These are phyloP conservation scores for Diaporthe vaccinii DNA, from an alignment of 2,329 filamentous ascomycete genomes.

Conservation along the genomic window DNA sequence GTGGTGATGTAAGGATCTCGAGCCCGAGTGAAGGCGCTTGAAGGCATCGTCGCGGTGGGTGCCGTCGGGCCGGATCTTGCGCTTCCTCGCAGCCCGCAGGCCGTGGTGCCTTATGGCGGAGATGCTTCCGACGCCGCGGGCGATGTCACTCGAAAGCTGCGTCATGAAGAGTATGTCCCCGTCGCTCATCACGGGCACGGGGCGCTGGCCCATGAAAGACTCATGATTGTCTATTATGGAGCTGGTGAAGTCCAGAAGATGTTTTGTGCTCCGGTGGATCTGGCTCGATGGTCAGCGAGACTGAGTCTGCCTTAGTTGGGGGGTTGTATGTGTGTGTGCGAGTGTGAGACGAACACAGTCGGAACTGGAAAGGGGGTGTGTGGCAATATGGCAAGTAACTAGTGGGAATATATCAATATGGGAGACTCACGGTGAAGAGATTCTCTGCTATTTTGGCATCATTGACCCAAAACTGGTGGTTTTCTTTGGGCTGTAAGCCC, in stretches of 20 bases:
- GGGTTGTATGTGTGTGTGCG: background rate
- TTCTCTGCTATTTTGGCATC: conserved; percentile 42
- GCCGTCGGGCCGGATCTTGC: conserved; percentile 29
- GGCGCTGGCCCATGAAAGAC: conserved; percentile 25
- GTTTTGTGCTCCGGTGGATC: conserved; percentile 42
- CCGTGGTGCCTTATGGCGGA: conserved; percentile 39
- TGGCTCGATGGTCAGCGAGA: conserved; percentile 11
- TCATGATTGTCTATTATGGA: conserved; percentile 39
- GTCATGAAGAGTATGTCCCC: conserved; percentile 43
- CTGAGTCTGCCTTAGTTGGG: background rate
- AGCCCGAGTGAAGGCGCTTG: conserved; percentile 24
- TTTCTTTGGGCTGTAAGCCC: conserved; percentile 8
- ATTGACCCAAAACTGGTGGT: conserved; percentile 42
- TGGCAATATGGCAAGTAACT: background rate
- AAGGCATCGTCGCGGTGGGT: conserved; percentile 1
- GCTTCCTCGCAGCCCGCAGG: conserved; percentile 38
- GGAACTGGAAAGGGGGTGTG: background rate
- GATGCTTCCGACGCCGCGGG: conserved; percentile 40
- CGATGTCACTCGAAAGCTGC: conserved; percentile 41
- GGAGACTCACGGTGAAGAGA: conserved; percentile 40
- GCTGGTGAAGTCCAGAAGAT: conserved; percentile 40
- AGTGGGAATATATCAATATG: background rate
- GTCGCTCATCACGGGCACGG: conserved; percentile 41
- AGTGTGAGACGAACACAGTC: no score
- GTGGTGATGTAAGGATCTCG: conserved; percentile 18